Percentiles rank a stretch among this genome's conserved stretches.
Evolutionary conservation across 2,329 filamentous ascomycete genomes (phyloP).

Genomic region (Aureobasidium sp.): DNA sequence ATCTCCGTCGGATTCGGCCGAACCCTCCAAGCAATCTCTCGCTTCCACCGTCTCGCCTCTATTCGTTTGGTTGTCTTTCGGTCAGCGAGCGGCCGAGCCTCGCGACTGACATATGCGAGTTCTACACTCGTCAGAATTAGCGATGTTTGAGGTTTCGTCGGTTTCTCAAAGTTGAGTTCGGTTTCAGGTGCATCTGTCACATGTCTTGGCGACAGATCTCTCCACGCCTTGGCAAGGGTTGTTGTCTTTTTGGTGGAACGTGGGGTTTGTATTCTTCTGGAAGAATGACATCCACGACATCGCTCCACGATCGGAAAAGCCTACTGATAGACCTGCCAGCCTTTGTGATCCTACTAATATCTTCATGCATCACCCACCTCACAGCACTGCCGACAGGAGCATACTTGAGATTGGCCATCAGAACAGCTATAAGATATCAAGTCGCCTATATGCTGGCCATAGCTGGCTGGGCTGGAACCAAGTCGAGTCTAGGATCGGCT

Average conservation of each 20-base stretch:
- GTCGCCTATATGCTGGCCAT: background rate
- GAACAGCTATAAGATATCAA: background rate
- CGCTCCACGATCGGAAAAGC: background rate
- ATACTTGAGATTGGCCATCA: background rate
- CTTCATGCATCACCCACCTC: background rate
- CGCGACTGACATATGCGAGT: no score
- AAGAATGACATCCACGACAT: background rate
- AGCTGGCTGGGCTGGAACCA: background rate
- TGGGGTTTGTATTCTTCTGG: background rate
- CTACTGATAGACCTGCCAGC: background rate
- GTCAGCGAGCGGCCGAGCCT: background rate
- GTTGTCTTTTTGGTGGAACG: background rate
- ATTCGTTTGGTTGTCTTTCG: no score
- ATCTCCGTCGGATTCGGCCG: background rate
- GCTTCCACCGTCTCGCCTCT: no score
- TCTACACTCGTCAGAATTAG: background rate
- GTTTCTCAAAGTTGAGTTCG: background rate
- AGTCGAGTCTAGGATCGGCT: background rate
- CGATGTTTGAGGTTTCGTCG: background rate
- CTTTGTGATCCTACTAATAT: background rate
- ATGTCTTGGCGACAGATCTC: background rate
- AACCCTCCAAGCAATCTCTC: background rate
- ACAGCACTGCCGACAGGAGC: background rate
- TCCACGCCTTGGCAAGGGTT: background rate
- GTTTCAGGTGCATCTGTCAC: background rate